phyloP scores from a whole-genome alignment of 805 yeast species.

The Brettanomyces naardenensis region DNA sequence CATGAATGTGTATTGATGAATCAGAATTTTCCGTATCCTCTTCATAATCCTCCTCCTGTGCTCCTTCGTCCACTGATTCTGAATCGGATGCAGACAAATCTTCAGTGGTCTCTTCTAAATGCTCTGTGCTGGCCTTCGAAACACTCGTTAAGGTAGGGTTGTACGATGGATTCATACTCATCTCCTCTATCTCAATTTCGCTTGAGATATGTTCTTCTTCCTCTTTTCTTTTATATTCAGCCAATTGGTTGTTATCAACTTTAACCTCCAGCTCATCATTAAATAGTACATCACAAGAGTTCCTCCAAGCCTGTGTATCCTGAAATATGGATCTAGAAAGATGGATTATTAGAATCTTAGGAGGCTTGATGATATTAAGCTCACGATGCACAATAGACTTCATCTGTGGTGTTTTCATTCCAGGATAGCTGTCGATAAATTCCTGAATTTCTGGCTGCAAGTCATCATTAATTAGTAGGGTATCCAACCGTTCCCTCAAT shows the following conservation, averaged over 20 bases:
- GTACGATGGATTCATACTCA: conserved; percentile 3
- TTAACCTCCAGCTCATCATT: conserved; percentile 45
- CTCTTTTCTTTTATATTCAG: conserved; percentile 11
- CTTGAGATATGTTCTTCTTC: conserved; percentile 1
- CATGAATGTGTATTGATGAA: not conserved
- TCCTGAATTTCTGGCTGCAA: conserved; percentile 40
- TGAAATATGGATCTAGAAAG: conserved; percentile 75
- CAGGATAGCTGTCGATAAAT: conserved; percentile 38
- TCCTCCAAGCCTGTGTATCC: conserved; percentile 61
- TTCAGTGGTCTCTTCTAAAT: conserved; percentile 15
- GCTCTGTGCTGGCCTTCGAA: conserved; percentile 8
- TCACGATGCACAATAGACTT: conserved; percentile 63
- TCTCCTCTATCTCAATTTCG: conserved; percentile 21
- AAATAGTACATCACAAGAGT: conserved; percentile 64
- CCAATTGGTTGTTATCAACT: conserved; percentile 20
- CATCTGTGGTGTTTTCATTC: conserved; percentile 21
- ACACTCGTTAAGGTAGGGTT: conserved; percentile 3
- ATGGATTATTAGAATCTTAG: conserved; percentile 71
- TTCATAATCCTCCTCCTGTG: not conserved
- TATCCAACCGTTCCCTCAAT: conserved; percentile 28
- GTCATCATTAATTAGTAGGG: conserved; percentile 57
- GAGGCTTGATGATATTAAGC: conserved; percentile 54
- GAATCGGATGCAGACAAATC: conserved; percentile 3
- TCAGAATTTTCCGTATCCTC: not conserved
- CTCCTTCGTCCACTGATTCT: not conserved